Evolutionary conservation across 2,329 filamentous ascomycete genomes (phyloP), one percentile per base, ranked within the genome.

Genomic region (Fusarium proliferatum): DNA sequence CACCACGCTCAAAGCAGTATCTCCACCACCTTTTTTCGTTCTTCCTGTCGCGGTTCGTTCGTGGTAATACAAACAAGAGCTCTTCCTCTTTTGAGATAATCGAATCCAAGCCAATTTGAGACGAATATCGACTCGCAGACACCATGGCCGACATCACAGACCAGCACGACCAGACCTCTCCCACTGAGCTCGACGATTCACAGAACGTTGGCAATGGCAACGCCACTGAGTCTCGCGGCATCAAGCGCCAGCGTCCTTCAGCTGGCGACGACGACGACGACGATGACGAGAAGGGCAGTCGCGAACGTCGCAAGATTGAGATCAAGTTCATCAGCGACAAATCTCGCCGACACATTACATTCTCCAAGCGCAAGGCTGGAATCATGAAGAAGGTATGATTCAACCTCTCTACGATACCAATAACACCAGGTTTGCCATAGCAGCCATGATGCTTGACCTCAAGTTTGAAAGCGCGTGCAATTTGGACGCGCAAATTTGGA

Each of bases 291-390:
- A 98, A 98, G 91, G 94, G 94, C 73, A 95, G 95, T 81, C 95
- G 96, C 85, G 96, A 98, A 90, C 93, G 96, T 82, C 92, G 96
- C 86, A 99, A 99, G 93, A 99, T 99, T 80, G 96, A 99, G 86
- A 99, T 99, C 87, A 99, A 99, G 90, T 99, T 99, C 87, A 99
- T 99, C 85, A 96, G 95, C 85, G 96, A 99, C 86, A 99, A 99
- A 88, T 98, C 96, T 86, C 95, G 96, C 86, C 93, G 96, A 73
- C 96, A 99, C 88, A 99, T 98, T 83, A 98, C 96, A 80, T 98
- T 99, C 85, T 98, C 96, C 78, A 99, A 99, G 91, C 94, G 96
- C 84, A 99, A 99, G 88, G 96, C 96, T 64, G 96, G 96, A 79
- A 98, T 99, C 85, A 98, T 99, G 96, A 98, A 99, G 90, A 98